Percentiles rank a stretch among this genome's conserved stretches.
These are phyloP conservation scores for Fusarium chuoi DNA, from an alignment of 2,329 filamentous ascomycete genomes.

Conservation along the genomic window DNA sequence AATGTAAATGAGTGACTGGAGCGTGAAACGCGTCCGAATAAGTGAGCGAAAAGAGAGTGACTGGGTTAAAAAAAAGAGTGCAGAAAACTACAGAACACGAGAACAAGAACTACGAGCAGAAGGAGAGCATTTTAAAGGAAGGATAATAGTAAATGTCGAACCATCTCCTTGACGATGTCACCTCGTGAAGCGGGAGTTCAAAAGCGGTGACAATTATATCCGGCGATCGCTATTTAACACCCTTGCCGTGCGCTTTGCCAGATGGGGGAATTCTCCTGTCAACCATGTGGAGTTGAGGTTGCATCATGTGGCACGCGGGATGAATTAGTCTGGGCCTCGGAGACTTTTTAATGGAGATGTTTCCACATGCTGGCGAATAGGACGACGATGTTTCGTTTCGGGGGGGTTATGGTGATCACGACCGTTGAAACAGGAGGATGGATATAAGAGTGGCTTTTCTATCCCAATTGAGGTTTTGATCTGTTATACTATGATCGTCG, in stretches of 20 bases:
- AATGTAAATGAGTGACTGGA: conserved; percentile 38
- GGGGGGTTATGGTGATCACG: background rate
- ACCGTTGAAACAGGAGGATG: background rate
- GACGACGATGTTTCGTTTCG: conserved; percentile 6
- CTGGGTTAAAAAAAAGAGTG: conserved; percentile 19
- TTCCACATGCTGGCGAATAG: background rate
- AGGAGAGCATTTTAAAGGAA: conserved; percentile 4
- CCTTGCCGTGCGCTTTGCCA: background rate
- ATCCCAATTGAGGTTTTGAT: background rate
- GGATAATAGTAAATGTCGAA: background rate
- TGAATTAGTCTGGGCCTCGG: conserved; percentile 1
- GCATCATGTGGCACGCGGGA: background rate
- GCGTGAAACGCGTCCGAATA: conserved; percentile 24
- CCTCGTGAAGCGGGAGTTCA: background rate
- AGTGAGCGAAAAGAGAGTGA: conserved; percentile 29
- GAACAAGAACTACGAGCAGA: background rate
- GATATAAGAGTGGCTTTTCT: background rate
- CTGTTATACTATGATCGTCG: background rate
- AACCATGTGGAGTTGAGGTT: background rate
- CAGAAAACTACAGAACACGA: conserved; percentile 4
- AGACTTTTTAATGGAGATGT: conserved; percentile 13
- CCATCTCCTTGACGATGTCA: conserved; percentile 10
- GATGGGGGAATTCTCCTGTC: conserved; percentile 12
- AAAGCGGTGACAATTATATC: conserved; percentile 11
- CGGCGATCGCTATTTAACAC: conserved; percentile 35